Conservation (phyloP, 2,329 filamentous ascomycete genomes). For the Alternaria arborescens region DNA sequence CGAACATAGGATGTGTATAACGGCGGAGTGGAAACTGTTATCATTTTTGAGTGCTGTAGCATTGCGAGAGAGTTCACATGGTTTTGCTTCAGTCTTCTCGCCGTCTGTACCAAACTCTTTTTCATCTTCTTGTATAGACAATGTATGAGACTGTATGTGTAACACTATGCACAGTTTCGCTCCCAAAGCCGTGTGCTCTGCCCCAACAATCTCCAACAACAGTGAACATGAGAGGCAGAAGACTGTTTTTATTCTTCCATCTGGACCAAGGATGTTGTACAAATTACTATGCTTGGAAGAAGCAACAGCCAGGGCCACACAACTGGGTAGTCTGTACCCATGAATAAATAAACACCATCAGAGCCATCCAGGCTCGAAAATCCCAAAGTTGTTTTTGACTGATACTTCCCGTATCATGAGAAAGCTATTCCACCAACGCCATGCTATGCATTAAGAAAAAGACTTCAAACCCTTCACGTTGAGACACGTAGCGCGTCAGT, state of each 20-base stretch:
- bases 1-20: constrained; percentile 8
- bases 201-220: not conserved
- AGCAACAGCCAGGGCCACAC: not conserved
- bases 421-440: constrained; percentile 2
- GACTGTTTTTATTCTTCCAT: not conserved
- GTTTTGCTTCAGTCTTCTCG: not conserved
- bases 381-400: not conserved
- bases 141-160: constrained; percentile 1
- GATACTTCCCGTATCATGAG: not conserved
- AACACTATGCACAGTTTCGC: not conserved
- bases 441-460: constrained; percentile 9
- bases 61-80: constrained; percentile 6
- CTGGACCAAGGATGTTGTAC: not conserved
- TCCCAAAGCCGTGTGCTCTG: not conserved
- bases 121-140: constrained; percentile 3
- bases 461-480: not conserved
- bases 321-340: not conserved
- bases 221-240: not conserved
- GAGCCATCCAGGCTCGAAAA: not conserved
- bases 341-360: not conserved
- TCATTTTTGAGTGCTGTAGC: not conserved
- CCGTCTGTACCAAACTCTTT: constrained; percentile 2
- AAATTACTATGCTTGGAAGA: constrained; percentile 1
- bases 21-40: constrained; percentile 1
- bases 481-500: not conserved